These are phyloP conservation scores for Medicago arabica DNA, from an alignment of 306 rosid species.

Conservation along the genomic window DNA sequence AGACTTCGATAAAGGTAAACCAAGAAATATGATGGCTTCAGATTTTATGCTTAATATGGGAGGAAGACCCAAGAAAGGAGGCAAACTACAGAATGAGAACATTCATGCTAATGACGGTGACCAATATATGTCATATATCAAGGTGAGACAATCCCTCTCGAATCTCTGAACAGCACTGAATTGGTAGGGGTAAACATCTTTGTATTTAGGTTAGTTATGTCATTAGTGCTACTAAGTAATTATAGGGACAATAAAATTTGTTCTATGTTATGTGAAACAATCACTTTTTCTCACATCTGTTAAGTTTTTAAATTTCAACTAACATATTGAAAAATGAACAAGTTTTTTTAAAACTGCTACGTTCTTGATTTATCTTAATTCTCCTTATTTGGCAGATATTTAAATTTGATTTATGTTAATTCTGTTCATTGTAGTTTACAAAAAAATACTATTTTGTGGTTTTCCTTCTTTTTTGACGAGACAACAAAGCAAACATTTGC, in stretches of 20 bases:
- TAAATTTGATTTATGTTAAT: conserved; percentile 1
- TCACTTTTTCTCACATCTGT: not conserved
- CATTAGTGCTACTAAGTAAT: conserved; percentile 15
- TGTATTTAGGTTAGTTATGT: conserved; percentile 30
- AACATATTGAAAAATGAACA: not conserved
- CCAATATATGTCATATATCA: conserved; percentile 91
- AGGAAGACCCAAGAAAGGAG: conserved; percentile 60
- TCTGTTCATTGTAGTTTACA: not conserved
- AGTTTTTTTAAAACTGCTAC: not conserved
- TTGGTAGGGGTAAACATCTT: conserved; percentile 21
- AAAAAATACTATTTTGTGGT: not conserved
- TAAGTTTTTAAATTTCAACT: not conserved
- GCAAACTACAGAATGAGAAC: conserved; percentile 55
- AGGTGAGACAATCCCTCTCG: conserved; percentile 61
- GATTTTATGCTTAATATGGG: conserved; percentile 52
- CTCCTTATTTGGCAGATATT: not conserved
- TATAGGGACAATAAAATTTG: conserved; percentile 2
- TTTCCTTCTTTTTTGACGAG: conserved; percentile 28
- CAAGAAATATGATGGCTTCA: conserved; percentile 51
- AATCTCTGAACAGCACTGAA: conserved; percentile 11
- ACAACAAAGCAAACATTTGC: conserved; percentile 3
- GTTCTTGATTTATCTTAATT: not conserved
- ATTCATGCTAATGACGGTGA: conserved; percentile 65
- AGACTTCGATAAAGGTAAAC: conserved; percentile 54
- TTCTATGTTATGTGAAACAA: conserved; percentile 9